Conservation (phyloP, 768 basidiomycete genomes). For the Lyophyllum shimeji region DNA sequence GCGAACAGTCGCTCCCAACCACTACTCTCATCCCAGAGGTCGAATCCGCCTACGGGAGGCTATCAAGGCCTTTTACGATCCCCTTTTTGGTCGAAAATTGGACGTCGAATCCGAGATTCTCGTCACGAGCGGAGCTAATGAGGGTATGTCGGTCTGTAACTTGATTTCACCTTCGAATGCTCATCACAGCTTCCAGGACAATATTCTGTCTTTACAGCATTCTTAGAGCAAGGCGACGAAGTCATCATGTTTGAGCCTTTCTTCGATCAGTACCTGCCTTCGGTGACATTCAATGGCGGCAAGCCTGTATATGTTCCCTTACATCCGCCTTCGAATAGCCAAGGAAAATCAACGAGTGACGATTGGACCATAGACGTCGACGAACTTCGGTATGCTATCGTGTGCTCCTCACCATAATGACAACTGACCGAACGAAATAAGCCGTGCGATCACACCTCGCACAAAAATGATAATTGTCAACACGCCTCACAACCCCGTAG, state of each 20-base stretch:
- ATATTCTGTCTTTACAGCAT: conserved; percentile 92
- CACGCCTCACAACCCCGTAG: conserved; percentile 98
- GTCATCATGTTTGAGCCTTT: conserved; percentile 99
- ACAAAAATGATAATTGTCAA: conserved; percentile 96
- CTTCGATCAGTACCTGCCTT: conserved; percentile 95
- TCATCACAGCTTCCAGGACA: conserved; percentile 54
- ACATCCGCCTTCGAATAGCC: conserved; percentile 68
- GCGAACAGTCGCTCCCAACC: conserved; percentile 61
- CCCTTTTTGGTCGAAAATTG: conserved; percentile 67
- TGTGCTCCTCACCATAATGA: not conserved
- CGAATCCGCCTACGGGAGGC: conserved; percentile 86
- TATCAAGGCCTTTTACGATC: conserved; percentile 76
- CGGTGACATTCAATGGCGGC: conserved; percentile 92
- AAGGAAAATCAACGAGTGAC: conserved; percentile 51
- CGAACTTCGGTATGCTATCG: conserved; percentile 66
- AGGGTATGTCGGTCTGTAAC: conserved; percentile 56
- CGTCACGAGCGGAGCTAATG: conserved; percentile 95
- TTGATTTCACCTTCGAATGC: not conserved
- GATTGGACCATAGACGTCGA: conserved; percentile 93
- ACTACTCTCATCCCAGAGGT: conserved; percentile 92
- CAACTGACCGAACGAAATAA: conserved; percentile 22
- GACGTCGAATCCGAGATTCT: conserved; percentile 87
- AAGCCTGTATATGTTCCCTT: conserved; percentile 93
- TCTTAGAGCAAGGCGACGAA: conserved; percentile 90
- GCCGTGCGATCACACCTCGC: conserved; percentile 80